Conservation (phyloP, 768 basidiomycete genomes). For the Macrolepiota dolichaula region DNA sequence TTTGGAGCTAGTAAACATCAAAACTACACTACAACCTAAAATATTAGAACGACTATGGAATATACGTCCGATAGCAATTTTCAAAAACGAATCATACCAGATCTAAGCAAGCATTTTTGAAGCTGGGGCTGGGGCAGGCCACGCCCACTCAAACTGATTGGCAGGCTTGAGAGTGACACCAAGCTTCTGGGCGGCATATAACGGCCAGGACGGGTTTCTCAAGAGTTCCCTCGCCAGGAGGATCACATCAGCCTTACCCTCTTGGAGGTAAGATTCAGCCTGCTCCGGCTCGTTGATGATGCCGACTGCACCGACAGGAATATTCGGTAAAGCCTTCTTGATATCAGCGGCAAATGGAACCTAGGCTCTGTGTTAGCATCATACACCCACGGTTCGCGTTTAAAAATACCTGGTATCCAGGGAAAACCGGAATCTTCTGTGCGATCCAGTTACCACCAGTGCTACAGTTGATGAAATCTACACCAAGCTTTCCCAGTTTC, state of each 20-base stretch:
- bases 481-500: slow-evolving; percentile 55
- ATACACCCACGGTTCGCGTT: neutral
- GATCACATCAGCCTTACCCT: slow-evolving; percentile 67
- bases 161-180: slow-evolving; percentile 64
- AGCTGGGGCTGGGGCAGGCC: slow-evolving; percentile 20
- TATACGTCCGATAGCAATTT: neutral
- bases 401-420: slow-evolving; percentile 57
- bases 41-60: no score
- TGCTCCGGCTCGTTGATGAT: slow-evolving; percentile 58
- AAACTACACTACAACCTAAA: no score
- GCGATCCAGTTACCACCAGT: slow-evolving; percentile 61
- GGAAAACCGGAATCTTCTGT: slow-evolving; percentile 54
- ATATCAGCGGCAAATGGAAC: slow-evolving; percentile 69
- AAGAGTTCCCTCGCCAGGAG: slow-evolving; percentile 67
- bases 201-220: slow-evolving; percentile 61
- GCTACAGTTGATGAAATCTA: slow-evolving; percentile 75
- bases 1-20: no score
- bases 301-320: slow-evolving; percentile 67
- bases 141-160: slow-evolving; percentile 68
- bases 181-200: slow-evolving; percentile 60
- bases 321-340: slow-evolving; percentile 55
- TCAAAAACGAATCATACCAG: neutral
- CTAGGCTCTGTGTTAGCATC: slow-evolving; percentile 24
- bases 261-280: slow-evolving; percentile 57
- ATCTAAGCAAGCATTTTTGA: neutral